Conservation (phyloP, 2,329 filamentous ascomycete genomes). For the Diplodia seriata region DNA sequence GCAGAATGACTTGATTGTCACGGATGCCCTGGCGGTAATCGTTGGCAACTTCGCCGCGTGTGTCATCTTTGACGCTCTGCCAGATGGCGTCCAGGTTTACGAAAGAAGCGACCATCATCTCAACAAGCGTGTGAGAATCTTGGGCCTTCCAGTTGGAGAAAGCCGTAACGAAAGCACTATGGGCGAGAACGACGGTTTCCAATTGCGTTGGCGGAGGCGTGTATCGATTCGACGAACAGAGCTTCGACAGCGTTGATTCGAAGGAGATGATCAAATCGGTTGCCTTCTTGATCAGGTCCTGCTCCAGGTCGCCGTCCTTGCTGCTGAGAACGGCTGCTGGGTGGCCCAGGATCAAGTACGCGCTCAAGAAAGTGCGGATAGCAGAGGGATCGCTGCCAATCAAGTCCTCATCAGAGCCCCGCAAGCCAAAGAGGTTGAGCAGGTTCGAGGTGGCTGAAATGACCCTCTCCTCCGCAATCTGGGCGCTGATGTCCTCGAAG, state of each 20-base stretch:
- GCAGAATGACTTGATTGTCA: slow-evolving; percentile 79
- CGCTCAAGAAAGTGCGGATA: slow-evolving; percentile 77
- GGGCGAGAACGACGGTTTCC: slow-evolving; percentile 70
- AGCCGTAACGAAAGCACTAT: slow-evolving; percentile 76
- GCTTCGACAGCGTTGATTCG: slow-evolving; percentile 72
- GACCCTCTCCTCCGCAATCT: slow-evolving; percentile 71
- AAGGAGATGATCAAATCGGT: slow-evolving; percentile 80
- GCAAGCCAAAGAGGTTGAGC: slow-evolving; percentile 71
- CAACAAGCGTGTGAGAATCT: slow-evolving; percentile 77
- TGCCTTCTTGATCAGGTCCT: slow-evolving; percentile 78
- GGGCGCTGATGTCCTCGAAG: slow-evolving; percentile 75
- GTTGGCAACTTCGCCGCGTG: slow-evolving; percentile 72
- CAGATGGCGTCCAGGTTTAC: slow-evolving; percentile 84
- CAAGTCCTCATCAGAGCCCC: slow-evolving; percentile 65
- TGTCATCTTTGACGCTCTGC: slow-evolving; percentile 81
- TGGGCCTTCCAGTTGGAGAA: slow-evolving; percentile 86
- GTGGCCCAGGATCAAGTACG: slow-evolving; percentile 80
- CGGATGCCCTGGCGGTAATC: slow-evolving; percentile 83
- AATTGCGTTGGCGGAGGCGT: slow-evolving; percentile 68
- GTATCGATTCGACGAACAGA: slow-evolving; percentile 71
- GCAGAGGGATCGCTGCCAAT: slow-evolving; percentile 72
- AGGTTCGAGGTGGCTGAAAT: slow-evolving; percentile 70
- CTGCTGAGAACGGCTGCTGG: slow-evolving; percentile 78
- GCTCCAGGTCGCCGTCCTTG: slow-evolving; percentile 72
- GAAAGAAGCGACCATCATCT: slow-evolving; percentile 86